Conservation (phyloP, 345 rosid genomes). For the Trapa bicornis region DNA sequence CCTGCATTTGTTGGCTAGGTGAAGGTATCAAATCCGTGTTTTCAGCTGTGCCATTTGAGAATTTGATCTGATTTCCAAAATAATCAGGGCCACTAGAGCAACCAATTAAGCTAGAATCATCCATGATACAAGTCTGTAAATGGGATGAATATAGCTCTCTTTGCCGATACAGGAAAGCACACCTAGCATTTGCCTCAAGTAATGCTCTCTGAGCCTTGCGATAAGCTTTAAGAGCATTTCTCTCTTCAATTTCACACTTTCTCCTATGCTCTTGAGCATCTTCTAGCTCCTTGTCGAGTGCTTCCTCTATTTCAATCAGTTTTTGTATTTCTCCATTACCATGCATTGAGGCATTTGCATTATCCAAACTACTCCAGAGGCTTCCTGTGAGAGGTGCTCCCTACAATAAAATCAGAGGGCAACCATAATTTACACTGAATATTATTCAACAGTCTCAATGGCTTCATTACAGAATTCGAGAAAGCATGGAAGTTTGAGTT, state of each 20-base stretch:
- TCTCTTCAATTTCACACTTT: slow-evolving; percentile 84
- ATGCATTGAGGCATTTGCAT: slow-evolving; percentile 25
- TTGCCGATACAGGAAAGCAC: slow-evolving; percentile 52
- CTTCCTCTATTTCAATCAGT: slow-evolving; percentile 62
- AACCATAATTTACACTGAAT: background rate
- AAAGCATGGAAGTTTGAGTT: background rate
- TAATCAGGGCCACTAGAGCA: slow-evolving; percentile 33
- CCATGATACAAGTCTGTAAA: slow-evolving; percentile 49
- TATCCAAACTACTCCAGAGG: slow-evolving; percentile 25
- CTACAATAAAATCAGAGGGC: slow-evolving; percentile 20
- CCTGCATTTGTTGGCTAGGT: slow-evolving; percentile 28
- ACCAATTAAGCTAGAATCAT: slow-evolving; percentile 43
- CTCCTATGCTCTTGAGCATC: slow-evolving; percentile 62
- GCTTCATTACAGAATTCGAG: background rate
- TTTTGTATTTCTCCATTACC: slow-evolving; percentile 30
- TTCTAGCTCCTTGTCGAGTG: slow-evolving; percentile 74
- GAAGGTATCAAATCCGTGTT: slow-evolving; percentile 28
- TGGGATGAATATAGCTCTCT: slow-evolving; percentile 68
- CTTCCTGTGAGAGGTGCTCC: slow-evolving; percentile 24
- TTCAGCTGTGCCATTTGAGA: slow-evolving; percentile 22
- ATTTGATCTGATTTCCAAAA: slow-evolving; percentile 25
- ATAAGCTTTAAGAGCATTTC: slow-evolving; percentile 80
- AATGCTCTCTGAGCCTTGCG: slow-evolving; percentile 78
- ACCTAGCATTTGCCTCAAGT: slow-evolving; percentile 80
- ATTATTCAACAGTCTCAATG: background rate